Base-by-base conservation (phyloP, 495 filamentous ascomycete genomes). In the Daldinia vernicosa region DNA sequence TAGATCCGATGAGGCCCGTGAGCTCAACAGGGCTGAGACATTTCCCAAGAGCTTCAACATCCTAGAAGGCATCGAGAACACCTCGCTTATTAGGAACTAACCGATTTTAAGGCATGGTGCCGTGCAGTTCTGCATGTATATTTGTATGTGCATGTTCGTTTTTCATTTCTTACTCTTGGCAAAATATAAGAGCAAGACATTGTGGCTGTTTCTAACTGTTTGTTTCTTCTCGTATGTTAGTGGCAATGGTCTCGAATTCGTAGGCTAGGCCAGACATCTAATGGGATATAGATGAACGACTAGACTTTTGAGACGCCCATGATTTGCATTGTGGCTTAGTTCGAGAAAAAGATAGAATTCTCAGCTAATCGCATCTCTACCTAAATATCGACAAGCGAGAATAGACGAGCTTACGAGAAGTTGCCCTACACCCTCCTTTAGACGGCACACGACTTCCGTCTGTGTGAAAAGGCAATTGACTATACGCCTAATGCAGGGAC, bases 1-100 rank as follows among this genome's bases (percentile, higher is more conserved):
- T 22, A 52, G 69, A 64, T 57, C 55, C 43, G 60, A 51, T 59
- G 24, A 9, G 57, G 70, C 52, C 60, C 57, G 54, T 66, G 72
- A 40, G 66, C 47, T 73, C 60, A 67, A 69, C 75, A 76, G 66
- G 75, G 75, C 75, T 73, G 72, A 76, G 65, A 76, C 66, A 67
- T 58, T 35, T 40, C 24, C 28, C 63, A 1, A 45, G 24, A 24
- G 56, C 56, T 62, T 19, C 26, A 53, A 50, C 26, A 70, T 30
- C 39, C 30, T 7, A 45, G 45, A 70, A 59, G 54, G 17, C 43
- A 37, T 64, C 61, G 43, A 55, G 66, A 62, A 62, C 26, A 17
- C 43, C 28, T 67, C 47, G 64, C 39, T 57, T 57, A 57, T 12
- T 37, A 35, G 37, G 22, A 45, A 45, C 35, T 40, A 40, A 17